phyloP scores from a whole-genome alignment of 495 filamentous ascomycete genomes.

The Saxispiralis lemnorum region DNA sequence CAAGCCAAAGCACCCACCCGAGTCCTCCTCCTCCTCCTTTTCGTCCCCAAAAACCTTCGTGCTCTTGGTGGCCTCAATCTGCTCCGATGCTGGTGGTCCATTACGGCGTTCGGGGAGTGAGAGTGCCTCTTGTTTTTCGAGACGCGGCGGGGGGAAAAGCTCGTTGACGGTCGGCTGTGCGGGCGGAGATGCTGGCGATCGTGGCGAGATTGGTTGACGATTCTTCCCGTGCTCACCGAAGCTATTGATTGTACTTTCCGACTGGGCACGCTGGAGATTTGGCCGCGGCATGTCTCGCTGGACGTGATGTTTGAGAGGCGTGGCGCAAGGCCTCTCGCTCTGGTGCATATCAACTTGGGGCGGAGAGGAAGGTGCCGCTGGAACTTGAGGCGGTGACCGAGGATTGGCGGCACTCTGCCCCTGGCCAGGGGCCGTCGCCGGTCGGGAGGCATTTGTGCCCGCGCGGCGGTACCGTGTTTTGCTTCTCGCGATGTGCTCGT shows the following conservation, averaged over 20 bases:
- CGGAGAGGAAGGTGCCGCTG: not conserved
- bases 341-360: not conserved
- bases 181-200: not conserved
- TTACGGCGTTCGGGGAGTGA: not conserved
- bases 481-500: slow-evolving; percentile 16
- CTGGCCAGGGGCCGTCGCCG: slow-evolving; percentile 1
- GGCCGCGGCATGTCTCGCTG: not conserved
- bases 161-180: not conserved
- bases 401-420: slow-evolving; percentile 1
- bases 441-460: slow-evolving; percentile 7
- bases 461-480: slow-evolving; percentile 24
- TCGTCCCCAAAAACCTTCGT: not conserved
- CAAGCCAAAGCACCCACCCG: slow-evolving; percentile 13
- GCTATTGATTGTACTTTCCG: not conserved
- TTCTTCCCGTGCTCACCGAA: not conserved
- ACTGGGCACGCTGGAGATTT: not conserved
- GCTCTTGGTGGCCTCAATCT: slow-evolving; percentile 13
- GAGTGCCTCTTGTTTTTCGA: not conserved
- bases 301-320: slow-evolving; percentile 2
- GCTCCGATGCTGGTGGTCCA: slow-evolving; percentile 8
- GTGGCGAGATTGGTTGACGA: not conserved
- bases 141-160: slow-evolving; percentile 9
- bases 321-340: not conserved
- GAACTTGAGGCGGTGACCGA: not conserved
- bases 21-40: slow-evolving; percentile 1